phyloP scores from a whole-genome alignment of 2,329 filamentous ascomycete species.

The Plectosphaerella plurivora region DNA sequence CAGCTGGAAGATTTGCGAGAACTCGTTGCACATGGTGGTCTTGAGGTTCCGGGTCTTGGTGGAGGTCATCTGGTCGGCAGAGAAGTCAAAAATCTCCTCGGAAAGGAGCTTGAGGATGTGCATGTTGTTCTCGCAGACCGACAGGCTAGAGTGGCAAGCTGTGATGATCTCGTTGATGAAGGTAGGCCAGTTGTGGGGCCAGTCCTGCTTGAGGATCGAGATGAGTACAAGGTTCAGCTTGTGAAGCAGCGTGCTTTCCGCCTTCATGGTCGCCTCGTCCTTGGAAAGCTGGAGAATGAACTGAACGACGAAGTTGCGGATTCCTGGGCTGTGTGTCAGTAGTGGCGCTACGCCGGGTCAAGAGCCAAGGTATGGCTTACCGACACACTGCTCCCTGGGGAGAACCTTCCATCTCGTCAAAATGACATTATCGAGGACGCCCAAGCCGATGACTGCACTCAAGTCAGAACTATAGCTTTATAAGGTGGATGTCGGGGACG shows the following conservation, averaged over 20 bases:
- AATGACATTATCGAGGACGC: constrained; percentile 97
- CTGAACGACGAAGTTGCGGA: constrained; percentile 98
- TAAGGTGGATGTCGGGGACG: constrained; percentile 25
- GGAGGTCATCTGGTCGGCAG: constrained; percentile 98
- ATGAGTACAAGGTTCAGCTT: constrained; percentile 98
- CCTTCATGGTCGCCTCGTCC: constrained; percentile 80
- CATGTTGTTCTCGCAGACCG: constrained; percentile 99
- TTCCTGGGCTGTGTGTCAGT: constrained; percentile 52
- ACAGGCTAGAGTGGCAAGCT: constrained; percentile 89
- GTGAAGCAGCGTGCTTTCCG: constrained; percentile 87
- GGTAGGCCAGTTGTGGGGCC: constrained; percentile 99
- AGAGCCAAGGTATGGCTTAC: constrained; percentile 26
- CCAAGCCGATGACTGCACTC: constrained; percentile 79
- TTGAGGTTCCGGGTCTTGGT: constrained; percentile 94
- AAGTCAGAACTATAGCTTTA: background rate
- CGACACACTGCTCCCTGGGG: constrained; percentile 92
- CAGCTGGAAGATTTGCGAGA: constrained; percentile 96
- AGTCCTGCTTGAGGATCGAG: constrained; percentile 97
- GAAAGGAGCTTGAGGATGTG: constrained; percentile 91
- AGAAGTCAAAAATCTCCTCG: constrained; percentile 98
- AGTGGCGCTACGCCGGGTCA: background rate
- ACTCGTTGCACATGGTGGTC: constrained; percentile 97
- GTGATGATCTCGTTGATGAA: constrained; percentile 99
- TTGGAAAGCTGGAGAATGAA: constrained; percentile 94
- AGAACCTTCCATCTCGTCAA: constrained; percentile 99